These are phyloP conservation scores for Citrus australasica DNA, from an alignment of 345 rosid species.

Conservation along the genomic window DNA sequence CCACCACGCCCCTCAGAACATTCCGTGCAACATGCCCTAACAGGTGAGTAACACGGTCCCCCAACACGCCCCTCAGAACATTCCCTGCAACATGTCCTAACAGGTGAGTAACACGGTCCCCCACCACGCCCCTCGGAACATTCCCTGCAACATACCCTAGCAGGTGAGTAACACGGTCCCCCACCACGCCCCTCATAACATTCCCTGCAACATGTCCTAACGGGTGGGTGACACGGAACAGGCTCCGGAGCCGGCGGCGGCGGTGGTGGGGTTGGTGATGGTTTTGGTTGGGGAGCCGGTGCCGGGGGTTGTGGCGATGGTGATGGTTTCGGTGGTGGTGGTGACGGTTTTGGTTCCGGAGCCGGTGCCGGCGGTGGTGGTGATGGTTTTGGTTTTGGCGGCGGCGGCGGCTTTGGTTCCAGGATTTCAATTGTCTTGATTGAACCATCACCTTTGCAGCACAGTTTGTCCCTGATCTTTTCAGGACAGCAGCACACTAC, in stretches of 20 bases:
- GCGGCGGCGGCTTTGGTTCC: not conserved
- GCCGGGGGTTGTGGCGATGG: not conserved
- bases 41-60: too few species aligned
- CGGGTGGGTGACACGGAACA: not conserved
- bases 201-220: not conserved
- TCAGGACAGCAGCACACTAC: conserved; percentile 78
- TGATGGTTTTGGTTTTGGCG: too few species aligned
- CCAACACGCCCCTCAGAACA: too few species aligned
- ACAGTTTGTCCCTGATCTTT: conserved; percentile 47
- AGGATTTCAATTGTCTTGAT: conserved; percentile 50
- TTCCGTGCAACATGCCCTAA: not conserved
- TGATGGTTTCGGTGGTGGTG: too few species aligned
- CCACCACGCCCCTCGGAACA: not conserved
- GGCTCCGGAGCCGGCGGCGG: not conserved
- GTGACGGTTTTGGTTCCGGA: too few species aligned
- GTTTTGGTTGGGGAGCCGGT: not conserved
- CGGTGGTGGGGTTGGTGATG: too few species aligned
- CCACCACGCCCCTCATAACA: not conserved
- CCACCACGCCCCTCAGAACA: not conserved
- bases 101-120: not conserved
- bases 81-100: too few species aligned
- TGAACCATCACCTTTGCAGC: conserved; percentile 47
- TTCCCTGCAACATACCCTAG: not conserved
- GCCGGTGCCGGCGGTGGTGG: too few species aligned
- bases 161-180: conserved; percentile 7